Conservation (phyloP, 2,329 filamentous ascomycete species). For the Nemania sp. region DNA sequence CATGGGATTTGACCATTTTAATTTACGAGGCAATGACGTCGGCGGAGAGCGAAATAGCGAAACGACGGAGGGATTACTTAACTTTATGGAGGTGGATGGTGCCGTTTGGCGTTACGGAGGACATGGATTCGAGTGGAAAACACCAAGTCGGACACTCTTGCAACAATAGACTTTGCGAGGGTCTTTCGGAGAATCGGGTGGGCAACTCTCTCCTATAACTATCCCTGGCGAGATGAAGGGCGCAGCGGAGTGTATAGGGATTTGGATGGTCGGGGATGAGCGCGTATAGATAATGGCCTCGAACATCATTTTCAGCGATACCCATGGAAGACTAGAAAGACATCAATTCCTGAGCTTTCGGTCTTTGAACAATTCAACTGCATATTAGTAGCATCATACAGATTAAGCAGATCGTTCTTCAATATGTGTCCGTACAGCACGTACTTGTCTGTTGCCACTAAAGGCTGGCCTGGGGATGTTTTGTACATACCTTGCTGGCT, state of each 20-base stretch:
- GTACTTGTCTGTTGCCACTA: too few relatives aligned
- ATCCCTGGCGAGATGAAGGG: neutral
- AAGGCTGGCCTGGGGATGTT: too few relatives aligned
- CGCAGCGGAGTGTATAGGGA: conserved; percentile 9
- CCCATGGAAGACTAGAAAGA: conserved; percentile 20
- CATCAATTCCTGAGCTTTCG: neutral
- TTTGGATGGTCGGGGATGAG: conserved; percentile 18
- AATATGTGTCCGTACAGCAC: too few relatives aligned
- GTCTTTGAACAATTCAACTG: neutral
- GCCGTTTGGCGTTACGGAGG: conserved; percentile 12
- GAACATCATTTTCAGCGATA: conserved; percentile 24
- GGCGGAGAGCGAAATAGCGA: neutral
- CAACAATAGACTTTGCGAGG: too few relatives aligned
- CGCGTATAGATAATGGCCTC: conserved; percentile 22
- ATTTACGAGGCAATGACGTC: conserved; percentile 14
- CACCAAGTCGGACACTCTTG: too few relatives aligned
- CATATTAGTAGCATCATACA: neutral
- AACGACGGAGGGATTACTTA: neutral
- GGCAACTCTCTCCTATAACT: too few relatives aligned
- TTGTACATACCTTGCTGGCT: too few relatives aligned
- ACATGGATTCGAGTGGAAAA: conserved; percentile 1
- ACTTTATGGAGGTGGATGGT: conserved; percentile 4
- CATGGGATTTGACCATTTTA: too few relatives aligned
- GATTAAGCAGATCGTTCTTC: neutral
- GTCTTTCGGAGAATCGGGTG: neutral